Evolutionary conservation across 257 asterid species (phyloP), one percentile per base, ranked within the genome.

Genomic region (Nicotiana tabacum): DNA sequence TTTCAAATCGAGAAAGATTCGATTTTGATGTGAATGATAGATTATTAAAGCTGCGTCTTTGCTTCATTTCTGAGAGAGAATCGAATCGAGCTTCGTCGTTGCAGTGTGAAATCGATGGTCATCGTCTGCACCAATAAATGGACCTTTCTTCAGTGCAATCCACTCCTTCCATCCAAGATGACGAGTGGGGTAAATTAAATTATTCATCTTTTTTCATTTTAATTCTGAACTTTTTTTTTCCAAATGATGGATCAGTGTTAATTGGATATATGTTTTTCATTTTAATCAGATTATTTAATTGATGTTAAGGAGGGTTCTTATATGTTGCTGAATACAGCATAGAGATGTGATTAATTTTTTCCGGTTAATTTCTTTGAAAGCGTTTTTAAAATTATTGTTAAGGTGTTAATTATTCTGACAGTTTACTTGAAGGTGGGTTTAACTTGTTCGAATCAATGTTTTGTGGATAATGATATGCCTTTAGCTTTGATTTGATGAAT

Each of bases 71-170:
- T 12, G 21, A 80, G 79, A 12, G 57, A 72, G 61, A 72, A 24
- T 72, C 35, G 66, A 53, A 30, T 70, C 77, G 57, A 39, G 67
- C 78, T 66, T 51, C 21, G 21, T 74, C 55, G 43, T 81, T 68
- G n/a, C 21, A 12, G 32, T 83, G 82, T 81, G 82, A 83, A 83
- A 82, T 88, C 94, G 86, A 91, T 91, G 95, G 87, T 91, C 92
- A 58, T 80, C 91, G 37, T 72, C 86, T 85, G 87, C 90, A 77
- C 70, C 84, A 77, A 39, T 39, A 39, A 70, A 91, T 93, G 95
- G 97, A 92, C 80, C 77, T 84, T 46, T 86, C 88, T 61, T 83
- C 86, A 48, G 83, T 82, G 85, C 94, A 87, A 60, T 72, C 89
- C 88, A 56, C 92, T 87, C 78, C 87, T 86, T 83, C 93, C 77